Conservation (phyloP, 2,329 filamentous ascomycete genomes). For the Gliomastix tumulicola region DNA sequence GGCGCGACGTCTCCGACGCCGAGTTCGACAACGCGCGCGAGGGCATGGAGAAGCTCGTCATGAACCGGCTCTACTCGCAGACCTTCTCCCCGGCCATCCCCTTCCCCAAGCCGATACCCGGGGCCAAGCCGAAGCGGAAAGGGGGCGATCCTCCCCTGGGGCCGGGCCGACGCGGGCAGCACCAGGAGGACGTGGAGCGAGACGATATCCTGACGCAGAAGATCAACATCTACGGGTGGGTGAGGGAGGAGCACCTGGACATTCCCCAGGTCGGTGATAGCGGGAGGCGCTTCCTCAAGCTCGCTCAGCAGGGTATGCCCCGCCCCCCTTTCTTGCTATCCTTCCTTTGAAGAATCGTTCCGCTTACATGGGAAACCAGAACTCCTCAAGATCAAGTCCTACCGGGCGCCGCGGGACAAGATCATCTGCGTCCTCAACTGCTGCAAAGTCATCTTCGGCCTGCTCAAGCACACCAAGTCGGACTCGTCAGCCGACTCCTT, state of each 20-base stretch:
- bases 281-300: conserved; percentile 76
- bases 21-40: conserved; percentile 98
- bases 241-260: conserved; percentile 87
- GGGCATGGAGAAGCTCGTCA: conserved; percentile 98
- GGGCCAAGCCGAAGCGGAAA: conserved; percentile 60
- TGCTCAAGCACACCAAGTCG: conserved; percentile 84
- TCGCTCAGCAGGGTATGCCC: conserved; percentile 77
- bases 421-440: conserved; percentile 98
- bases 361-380: conserved; percentile 46
- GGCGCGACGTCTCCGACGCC: conserved; percentile 89
- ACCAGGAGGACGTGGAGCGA: conserved; percentile 95
- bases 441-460: conserved; percentile 97
- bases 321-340: not conserved
- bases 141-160: conserved; percentile 63
- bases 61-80: conserved; percentile 93
- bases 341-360: not conserved
- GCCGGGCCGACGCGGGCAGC: conserved; percentile 84
- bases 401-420: conserved; percentile 94
- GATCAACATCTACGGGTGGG: conserved; percentile 94
- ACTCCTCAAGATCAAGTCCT: conserved; percentile 91
- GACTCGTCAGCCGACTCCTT: conserved; percentile 97
- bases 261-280: conserved; percentile 80
- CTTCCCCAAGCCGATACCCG: conserved; percentile 65
- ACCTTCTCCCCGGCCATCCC: conserved; percentile 95
- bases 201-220: conserved; percentile 96